These are phyloP conservation scores for Colletotrichum sp. DNA, from an alignment of 2,329 filamentous ascomycete genomes.

Conservation along the genomic window DNA sequence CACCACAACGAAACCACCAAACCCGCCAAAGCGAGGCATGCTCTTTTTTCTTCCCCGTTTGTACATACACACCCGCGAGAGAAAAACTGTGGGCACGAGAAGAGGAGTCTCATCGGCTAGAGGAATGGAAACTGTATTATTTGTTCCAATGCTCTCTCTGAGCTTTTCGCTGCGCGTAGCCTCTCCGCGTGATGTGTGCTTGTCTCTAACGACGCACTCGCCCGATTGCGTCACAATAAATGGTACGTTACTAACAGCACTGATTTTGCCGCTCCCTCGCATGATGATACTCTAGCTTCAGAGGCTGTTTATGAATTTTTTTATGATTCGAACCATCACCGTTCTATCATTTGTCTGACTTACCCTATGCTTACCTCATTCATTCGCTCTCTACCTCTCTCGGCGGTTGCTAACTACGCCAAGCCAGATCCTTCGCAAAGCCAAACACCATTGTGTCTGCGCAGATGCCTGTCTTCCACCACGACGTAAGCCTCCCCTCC, in stretches of 20 bases:
- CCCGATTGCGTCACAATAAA: neutral
- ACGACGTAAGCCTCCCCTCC: slow-evolving; percentile 26
- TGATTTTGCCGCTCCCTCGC: neutral
- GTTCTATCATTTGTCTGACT: slow-evolving; percentile 29
- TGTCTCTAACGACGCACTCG: slow-evolving; percentile 14
- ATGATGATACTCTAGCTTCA: slow-evolving; percentile 46
- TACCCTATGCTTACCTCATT: neutral
- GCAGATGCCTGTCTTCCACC: neutral
- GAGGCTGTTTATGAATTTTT: slow-evolving; percentile 53
- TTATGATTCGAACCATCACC: slow-evolving; percentile 43
- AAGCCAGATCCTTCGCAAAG: neutral
- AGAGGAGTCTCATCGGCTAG: slow-evolving; percentile 24
- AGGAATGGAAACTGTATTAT: slow-evolving; percentile 38
- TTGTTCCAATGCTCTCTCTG: slow-evolving; percentile 14
- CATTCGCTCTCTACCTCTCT: neutral
- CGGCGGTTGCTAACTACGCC: neutral
- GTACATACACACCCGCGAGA: slow-evolving; percentile 23
- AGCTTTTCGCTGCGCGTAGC: neutral
- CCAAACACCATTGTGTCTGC: neutral
- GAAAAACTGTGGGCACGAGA: slow-evolving; percentile 10
- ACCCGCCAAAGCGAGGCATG: slow-evolving; percentile 10
- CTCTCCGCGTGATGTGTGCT: slow-evolving; percentile 17
- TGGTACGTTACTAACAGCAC: slow-evolving; percentile 17
- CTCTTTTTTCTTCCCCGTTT: slow-evolving; percentile 19
- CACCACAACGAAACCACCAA: neutral